These are phyloP conservation scores for Mycena galopus DNA, from an alignment of 768 basidiomycete genomes.

Conservation along the genomic window DNA sequence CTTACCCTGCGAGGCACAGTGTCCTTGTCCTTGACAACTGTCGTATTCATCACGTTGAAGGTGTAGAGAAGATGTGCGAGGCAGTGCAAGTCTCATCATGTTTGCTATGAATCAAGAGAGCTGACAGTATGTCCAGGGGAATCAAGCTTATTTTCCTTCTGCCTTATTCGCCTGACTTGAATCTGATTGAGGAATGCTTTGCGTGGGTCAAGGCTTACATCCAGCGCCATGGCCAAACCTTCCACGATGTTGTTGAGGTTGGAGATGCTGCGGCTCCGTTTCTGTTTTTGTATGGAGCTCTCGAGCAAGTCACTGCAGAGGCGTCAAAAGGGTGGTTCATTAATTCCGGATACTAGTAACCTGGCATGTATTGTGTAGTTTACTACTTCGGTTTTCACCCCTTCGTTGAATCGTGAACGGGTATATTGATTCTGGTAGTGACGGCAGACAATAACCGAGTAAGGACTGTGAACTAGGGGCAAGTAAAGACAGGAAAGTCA, in stretches of 20 bases:
- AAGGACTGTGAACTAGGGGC: neutral
- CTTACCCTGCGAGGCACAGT: too few relatives aligned
- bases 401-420: too few relatives aligned
- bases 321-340: conserved; percentile 14
- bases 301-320: conserved; percentile 16
- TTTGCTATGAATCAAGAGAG: neutral
- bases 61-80: too few relatives aligned
- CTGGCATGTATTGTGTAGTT: too few relatives aligned
- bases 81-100: conserved; percentile 2
- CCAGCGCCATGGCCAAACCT: conserved; percentile 36
- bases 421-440: too few relatives aligned
- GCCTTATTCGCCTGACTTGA: conserved; percentile 52
- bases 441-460: too few relatives aligned
- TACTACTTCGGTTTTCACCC: too few relatives aligned
- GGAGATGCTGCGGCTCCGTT: neutral
- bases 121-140: conserved; percentile 25
- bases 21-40: conserved; percentile 47
- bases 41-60: conserved; percentile 44
- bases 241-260: conserved; percentile 15
- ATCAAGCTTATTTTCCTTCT: conserved; percentile 46
- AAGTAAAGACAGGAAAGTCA: conserved; percentile 14
- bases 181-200: conserved; percentile 53
- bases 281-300: conserved; percentile 11
- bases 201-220: conserved; percentile 47
- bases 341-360: conserved; percentile 17